Evolutionary conservation across 2,329 filamentous ascomycete genomes (phyloP), one percentile per base, ranked within the genome.

Genomic region (Colletotrichum paranaense): DNA sequence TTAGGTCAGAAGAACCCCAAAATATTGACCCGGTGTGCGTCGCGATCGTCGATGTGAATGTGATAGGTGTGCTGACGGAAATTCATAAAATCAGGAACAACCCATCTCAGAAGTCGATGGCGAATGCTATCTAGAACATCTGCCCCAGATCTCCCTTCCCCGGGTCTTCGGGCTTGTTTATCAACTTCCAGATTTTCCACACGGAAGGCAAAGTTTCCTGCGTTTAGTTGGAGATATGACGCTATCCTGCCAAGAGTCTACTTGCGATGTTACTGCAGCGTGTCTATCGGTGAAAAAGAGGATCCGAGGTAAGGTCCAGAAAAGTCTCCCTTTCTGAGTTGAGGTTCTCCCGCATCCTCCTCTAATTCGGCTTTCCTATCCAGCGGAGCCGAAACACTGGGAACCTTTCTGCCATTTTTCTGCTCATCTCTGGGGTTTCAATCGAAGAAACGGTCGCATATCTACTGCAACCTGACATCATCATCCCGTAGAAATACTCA

Each of bases 381-480:
- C 11, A 3, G 52, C 30, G 70, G 66, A 59, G 53, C 49, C 42
- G 19, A 32, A 24, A 42, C n/a, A 65, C 42, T 38, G 22, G 26
- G 16, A 32, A 59, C 8, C 19, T 1, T 11, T n/a, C 2, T 7
- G 38, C 1, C 12, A 7, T 16, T 49, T n/a, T 19, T 28, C 32
- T 49, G 42, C 16, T 46, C 55, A 24, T 56, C 5, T 32, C 16
- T 28, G 32, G 49, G 26, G 49, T 30, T 32, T 9, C 12, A 19
- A 59, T 62, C 30, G 22, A 9, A 30, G 49, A 49, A n/a, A 19
- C 66, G 32, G 32, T 35, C 22, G 59, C 55, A 56, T 52, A 32
- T 8, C 53, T 16, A 70, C 22, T 70, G 62, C 59, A 28, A 38
- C 35, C 56, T 73, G 67, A 73, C 67, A 73, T 73, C 71, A 73